These are phyloP conservation scores for Carex sylvatica DNA, from an alignment of 202 grass and related monocot genomes.

Conservation along the genomic window DNA sequence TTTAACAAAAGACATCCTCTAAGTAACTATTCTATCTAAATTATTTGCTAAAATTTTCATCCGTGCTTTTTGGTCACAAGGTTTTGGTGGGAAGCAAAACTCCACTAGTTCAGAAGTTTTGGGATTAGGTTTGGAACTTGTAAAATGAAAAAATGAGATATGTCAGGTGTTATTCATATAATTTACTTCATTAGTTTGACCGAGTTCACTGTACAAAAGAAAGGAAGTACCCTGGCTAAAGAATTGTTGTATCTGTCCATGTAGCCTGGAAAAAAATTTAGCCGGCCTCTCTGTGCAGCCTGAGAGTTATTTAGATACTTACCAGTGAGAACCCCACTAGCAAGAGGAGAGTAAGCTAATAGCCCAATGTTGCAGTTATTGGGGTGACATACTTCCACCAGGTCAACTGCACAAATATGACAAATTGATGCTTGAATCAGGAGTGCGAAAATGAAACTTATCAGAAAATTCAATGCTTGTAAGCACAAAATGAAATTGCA, in stretches of 20 bases:
- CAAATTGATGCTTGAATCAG: neutral
- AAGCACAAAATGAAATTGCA: neutral
- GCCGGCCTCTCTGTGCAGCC: slow-evolving; percentile 46
- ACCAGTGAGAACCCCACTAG: slow-evolving; percentile 75
- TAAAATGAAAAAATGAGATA: neutral
- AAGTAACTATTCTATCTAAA: neutral
- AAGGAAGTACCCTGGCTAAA: slow-evolving; percentile 64
- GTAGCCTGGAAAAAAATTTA: slow-evolving; percentile 86
- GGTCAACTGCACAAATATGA: slow-evolving; percentile 61
- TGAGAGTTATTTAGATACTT: slow-evolving; percentile 74
- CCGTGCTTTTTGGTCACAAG: neutral
- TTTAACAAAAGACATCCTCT: neutral
- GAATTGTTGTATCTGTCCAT: slow-evolving; percentile 84
- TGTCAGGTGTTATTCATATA: neutral
- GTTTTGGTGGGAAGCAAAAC: neutral
- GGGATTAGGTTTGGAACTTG: neutral
- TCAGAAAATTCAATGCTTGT: neutral
- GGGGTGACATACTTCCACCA: slow-evolving; percentile 88
- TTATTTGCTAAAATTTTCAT: neutral
- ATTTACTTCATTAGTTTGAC: neutral
- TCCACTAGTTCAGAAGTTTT: neutral
- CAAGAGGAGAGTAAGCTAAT: slow-evolving; percentile 86
- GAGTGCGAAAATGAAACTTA: neutral
- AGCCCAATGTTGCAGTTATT: slow-evolving; percentile 82
- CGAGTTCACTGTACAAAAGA: neutral